phyloP scores from a whole-genome alignment of 306 rosid species.

The Vicia villosa region DNA sequence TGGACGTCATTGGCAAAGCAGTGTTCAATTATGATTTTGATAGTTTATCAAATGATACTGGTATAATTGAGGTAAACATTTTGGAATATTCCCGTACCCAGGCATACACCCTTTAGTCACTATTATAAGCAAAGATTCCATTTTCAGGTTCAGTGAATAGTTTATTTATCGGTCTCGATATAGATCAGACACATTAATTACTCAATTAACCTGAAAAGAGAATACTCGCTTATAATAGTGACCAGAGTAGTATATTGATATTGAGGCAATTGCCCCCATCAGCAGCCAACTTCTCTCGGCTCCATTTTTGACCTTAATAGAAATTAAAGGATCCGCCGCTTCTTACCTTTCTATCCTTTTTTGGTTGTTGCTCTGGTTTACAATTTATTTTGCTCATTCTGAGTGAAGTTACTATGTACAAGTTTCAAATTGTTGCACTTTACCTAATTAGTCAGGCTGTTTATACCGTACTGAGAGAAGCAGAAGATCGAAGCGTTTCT shows the following conservation, averaged over 20 bases:
- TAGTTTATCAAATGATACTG: constrained; percentile 84
- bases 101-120: too few species aligned
- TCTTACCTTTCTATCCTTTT: constrained; percentile 12
- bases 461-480: constrained; percentile 90
- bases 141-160: too few species aligned
- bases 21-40: constrained; percentile 96
- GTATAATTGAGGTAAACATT: constrained; percentile 81
- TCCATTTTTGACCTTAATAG: not conserved
- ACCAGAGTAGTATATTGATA: not conserved
- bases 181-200: too few species aligned
- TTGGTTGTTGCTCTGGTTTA: constrained; percentile 24
- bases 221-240: too few species aligned
- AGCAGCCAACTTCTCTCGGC: not conserved
- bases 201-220: too few species aligned
- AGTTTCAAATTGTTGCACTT: constrained; percentile 38
- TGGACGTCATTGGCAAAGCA: constrained; percentile 94
- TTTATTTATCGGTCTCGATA: too few species aligned
- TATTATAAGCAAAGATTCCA: too few species aligned
- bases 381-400: constrained; percentile 33
- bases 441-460: constrained; percentile 81
- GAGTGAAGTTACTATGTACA: constrained; percentile 23
- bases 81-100: constrained; percentile 34
- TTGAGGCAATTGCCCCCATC: not conserved
- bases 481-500: constrained; percentile 90
- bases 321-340: not conserved